Base-by-base conservation (phyloP, 73 alveolate genomes). In the Blepharisma japonicum region DNA sequence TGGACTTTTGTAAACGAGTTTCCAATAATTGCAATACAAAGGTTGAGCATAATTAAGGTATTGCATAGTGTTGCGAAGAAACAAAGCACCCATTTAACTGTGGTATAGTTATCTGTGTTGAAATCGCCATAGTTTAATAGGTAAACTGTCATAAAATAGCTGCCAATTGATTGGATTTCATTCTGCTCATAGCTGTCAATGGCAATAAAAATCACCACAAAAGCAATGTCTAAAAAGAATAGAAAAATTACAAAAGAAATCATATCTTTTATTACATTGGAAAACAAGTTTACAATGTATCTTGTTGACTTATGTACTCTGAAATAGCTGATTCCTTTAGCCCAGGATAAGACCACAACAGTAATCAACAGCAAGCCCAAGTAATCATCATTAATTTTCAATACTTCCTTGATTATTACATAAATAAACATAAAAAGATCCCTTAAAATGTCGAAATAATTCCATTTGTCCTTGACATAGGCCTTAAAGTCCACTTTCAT, bases 31-130 rank as follows among this genome's bases (percentile, higher is more conserved):
- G 55, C 46, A 70, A 70, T 70, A 2, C 11, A 54, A 25, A 70
- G 61, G 80, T 70, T 70, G 11, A 70, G 61, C 80, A 70, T 70
- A 45, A 70, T 47, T n/a, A 70, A 14, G 27, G 80, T 48, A 21
- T 45, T 70, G 66, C 11, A 14, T 3, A 70, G 55, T n/a, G 80
- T 45, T 7, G 23, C 38, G 14, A 70, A 20, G 66, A 70, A 39
- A 70, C 11, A 70, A 11, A 45, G 4, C 20, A 47, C 77, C 14
- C 27, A 70, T 45, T 14, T 45, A 7, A 47, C 2, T 39, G 14
- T 25, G 23, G 14, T 45, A 45, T 70, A 70, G 70, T 70, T 5
- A n/a, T n/a, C 21, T 7, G 56, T 47, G 61, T 47, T 45, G 45
- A 70, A 70, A 47, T 45, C 80, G n/a, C 80, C 80, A 47, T 18